Evolutionary conservation across 768 basidiomycete species (phyloP), one percentile per base, ranked within the genome.

Genomic region (Tylopilus sp.): DNA sequence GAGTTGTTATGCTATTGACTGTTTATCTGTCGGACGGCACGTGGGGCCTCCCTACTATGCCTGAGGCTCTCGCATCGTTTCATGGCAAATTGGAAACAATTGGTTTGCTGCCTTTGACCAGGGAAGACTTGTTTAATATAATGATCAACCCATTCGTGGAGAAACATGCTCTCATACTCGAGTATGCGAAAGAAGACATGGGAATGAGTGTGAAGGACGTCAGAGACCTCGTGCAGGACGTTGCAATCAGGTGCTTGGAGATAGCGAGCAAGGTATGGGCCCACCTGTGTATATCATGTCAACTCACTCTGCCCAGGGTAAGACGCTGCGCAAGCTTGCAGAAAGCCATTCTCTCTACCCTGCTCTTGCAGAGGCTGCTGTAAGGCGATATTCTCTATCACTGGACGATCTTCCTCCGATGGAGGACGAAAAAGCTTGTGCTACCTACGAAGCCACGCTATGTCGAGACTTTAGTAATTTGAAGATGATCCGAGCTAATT

Each of bases 121-220:
- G 70, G 54, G 72, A 75, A 50, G 88, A 89, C 69, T 72, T 85
- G 34, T 73, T 77, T 46, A 79, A 84, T 63, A 71, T 89, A 42
- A 76, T 90, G 49, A 64, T 81, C 48, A 88, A 82, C 64, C 85
- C 86, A 25, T 89, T 88, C 62, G 78, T 86, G 38, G 86, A 88
- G 60, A 76, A 79, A 49, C 79, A 76, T 61, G 59, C 70, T 43
- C 65, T 74, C 38, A 65, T 86, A 19, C 62, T 85, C 43, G 76
- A 80, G 43, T 89, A 81, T 56, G 78, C 74, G 12, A 71, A 59
- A 48, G 65, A 65, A 26, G 65, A 62, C 36, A 78, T 80, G 63
- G 75, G 73, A 43, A 72, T 84, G 69, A 68, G 62, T 60, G 50
- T 29, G 45, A 63, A 63, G 37, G 81, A 79, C 24, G 66, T 82